phyloP scores from a whole-genome alignment of 2,329 filamentous ascomycete species.

The Juglanconis oblonga region DNA sequence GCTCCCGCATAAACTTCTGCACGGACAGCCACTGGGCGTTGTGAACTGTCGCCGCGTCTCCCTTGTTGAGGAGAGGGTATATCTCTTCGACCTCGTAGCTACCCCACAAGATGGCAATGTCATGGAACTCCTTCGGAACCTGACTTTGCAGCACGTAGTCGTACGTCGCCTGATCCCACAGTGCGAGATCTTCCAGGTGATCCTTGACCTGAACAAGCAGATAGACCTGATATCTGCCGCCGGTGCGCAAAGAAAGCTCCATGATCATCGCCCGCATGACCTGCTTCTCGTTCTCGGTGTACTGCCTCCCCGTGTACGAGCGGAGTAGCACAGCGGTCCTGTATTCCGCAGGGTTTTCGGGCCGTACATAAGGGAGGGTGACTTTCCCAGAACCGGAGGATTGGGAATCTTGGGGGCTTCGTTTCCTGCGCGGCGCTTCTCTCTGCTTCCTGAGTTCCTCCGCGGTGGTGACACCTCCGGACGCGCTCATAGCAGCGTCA shows the following conservation, averaged over 20 bases:
- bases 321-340: conserved; percentile 75
- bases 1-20: conserved; percentile 71
- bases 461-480: conserved; percentile 8
- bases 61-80: conserved; percentile 68
- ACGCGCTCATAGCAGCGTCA: conserved; percentile 30
- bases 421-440: conserved; percentile 8
- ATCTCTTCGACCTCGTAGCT: conserved; percentile 70
- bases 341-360: conserved; percentile 32
- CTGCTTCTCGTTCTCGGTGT: conserved; percentile 76
- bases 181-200: conserved; percentile 40
- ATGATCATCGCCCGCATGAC: conserved; percentile 75
- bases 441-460: conserved; percentile 18
- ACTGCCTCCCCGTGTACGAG: conserved; percentile 71
- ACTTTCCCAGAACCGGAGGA: background rate
- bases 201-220: conserved; percentile 78
- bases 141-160: conserved; percentile 51
- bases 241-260: conserved; percentile 71
- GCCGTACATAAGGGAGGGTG: background rate
- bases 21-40: conserved; percentile 68
- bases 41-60: conserved; percentile 50
- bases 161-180: conserved; percentile 59
- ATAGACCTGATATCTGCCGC: conserved; percentile 78
- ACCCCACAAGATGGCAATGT: conserved; percentile 73
- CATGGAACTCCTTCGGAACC: conserved; percentile 47
- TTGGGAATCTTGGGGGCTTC: background rate